Evolutionary conservation across 768 basidiomycete species (phyloP).

Genomic region (Rhodocollybia butyracea): DNA sequence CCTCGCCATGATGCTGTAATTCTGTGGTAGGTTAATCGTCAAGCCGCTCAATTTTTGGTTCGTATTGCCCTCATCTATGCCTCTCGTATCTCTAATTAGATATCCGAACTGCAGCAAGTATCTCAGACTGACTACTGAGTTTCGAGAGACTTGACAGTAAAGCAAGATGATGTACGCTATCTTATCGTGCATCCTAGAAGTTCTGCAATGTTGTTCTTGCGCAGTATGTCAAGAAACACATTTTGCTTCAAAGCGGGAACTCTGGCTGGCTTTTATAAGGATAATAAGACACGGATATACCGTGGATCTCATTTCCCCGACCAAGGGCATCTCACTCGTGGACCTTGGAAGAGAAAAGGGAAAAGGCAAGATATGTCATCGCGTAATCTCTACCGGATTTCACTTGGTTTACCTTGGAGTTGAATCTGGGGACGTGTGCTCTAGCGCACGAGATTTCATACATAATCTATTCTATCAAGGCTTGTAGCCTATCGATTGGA

Average conservation of each 20-base stretch:
- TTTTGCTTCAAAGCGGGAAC: constrained; percentile 26
- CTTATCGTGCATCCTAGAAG: constrained; percentile 25
- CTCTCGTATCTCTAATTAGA: background rate
- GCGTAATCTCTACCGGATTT: no score
- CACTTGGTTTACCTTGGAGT: no score
- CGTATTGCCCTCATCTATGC: background rate
- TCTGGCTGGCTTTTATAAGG: no score
- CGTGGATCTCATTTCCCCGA: no score
- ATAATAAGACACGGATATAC: no score
- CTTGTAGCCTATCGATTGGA: no score
- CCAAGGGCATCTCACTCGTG: no score
- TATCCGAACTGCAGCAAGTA: constrained; percentile 18
- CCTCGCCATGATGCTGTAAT: constrained; percentile 18
- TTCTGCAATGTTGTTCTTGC: constrained; percentile 16
- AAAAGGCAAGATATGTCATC: no score
- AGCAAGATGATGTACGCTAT: constrained; percentile 27
- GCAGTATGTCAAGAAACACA: constrained; percentile 23
- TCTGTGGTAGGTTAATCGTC: constrained; percentile 14
- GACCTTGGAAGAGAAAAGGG: no score
- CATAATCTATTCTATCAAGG: no score
- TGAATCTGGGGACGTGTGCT: no score
- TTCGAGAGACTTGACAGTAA: constrained; percentile 26
- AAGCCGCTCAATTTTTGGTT: constrained; percentile 7
- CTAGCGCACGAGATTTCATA: no score
- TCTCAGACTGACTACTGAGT: constrained; percentile 24